Evolutionary conservation across 768 basidiomycete species (phyloP), one percentile per base, ranked within the genome.

Genomic region (Pulveroboletus sp.): DNA sequence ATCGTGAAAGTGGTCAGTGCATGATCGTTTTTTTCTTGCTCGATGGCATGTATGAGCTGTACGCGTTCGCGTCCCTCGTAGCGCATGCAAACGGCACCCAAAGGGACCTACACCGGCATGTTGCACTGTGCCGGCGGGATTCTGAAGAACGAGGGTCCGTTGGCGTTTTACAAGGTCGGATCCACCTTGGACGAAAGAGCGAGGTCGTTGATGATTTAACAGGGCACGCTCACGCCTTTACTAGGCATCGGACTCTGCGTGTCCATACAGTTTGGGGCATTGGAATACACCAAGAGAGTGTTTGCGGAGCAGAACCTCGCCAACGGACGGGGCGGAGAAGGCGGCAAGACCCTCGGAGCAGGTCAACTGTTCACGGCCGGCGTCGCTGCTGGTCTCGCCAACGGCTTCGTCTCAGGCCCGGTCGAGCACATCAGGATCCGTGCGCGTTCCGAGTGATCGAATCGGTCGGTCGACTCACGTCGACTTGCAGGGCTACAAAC

Each of bases 361-460:
- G 65, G 67, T 14, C 93, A 98, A 66, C 74, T 95, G 12, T 79
- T 89, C 55, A 60, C 73, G 2, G 77, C 92, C 16, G 95, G 95
- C 55, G 81, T 92, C 5, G 71, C 82, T 31, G 95, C 94, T 20
- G 95, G 95, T 23, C 68, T 96, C 23, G 84, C 90, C 10, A 98
- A 97, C 63, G 86, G 91, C 24, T 76, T 95, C 50, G 93, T 96
- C 31, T 94, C 93, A 1, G 93, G 93, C 1, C 95, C 94, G 6
- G 94, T 98, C 16, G 94, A 98, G 68, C 94, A 97, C 63, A 93
- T 97, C 64, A 89, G 94, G 72, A 98, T 97, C 38, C 62, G 62
- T 64, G 48, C 35, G 57, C 45, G 26, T 29, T 51, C 43, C 19
- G 20, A 31, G 41, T 38, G 47, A 51, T 40, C 39, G 19, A 1